Evolutionary conservation across 495 filamentous ascomycete genomes (phyloP).

Genomic region (Extremus antarcticus): DNA sequence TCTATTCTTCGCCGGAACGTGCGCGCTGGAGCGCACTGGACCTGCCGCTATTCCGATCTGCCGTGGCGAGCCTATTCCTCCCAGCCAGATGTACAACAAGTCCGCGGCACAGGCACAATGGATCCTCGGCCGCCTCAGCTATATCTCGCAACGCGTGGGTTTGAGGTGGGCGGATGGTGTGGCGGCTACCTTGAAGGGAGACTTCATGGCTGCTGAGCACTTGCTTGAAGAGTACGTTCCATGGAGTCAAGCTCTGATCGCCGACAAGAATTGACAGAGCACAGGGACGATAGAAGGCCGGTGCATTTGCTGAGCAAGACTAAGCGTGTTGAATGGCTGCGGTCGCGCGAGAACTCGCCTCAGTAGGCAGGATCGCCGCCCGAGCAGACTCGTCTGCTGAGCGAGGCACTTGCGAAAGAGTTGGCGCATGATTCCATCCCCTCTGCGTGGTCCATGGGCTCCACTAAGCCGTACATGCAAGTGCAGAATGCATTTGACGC

Average conservation of each 20-base stretch:
- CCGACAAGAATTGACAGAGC: background rate
- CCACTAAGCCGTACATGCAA: too few relatives aligned
- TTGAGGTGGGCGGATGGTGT: slow-evolving; percentile 17
- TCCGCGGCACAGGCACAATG: slow-evolving; percentile 12
- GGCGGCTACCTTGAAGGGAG: slow-evolving; percentile 11
- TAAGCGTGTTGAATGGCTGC: background rate
- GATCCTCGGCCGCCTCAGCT: slow-evolving; percentile 11
- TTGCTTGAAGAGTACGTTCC: background rate
- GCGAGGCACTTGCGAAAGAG: too few relatives aligned
- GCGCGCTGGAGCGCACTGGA: slow-evolving; percentile 12
- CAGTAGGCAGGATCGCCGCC: background rate
- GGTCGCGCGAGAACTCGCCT: background rate
- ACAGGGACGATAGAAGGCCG: background rate
- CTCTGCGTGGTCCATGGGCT: too few relatives aligned
- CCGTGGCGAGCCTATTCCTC: background rate
- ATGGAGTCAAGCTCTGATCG: background rate
- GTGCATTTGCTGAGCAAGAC: background rate
- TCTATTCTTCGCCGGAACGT: slow-evolving; percentile 19
- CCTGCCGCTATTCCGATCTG: background rate
- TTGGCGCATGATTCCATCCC: too few relatives aligned
- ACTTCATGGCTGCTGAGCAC: slow-evolving; percentile 1
- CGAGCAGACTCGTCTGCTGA: too few relatives aligned
- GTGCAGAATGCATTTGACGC: too few relatives aligned
- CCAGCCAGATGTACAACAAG: background rate
- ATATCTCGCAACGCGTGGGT: slow-evolving; percentile 9